phyloP scores from a whole-genome alignment of 169 alveolate species.

The Theileria parva region DNA sequence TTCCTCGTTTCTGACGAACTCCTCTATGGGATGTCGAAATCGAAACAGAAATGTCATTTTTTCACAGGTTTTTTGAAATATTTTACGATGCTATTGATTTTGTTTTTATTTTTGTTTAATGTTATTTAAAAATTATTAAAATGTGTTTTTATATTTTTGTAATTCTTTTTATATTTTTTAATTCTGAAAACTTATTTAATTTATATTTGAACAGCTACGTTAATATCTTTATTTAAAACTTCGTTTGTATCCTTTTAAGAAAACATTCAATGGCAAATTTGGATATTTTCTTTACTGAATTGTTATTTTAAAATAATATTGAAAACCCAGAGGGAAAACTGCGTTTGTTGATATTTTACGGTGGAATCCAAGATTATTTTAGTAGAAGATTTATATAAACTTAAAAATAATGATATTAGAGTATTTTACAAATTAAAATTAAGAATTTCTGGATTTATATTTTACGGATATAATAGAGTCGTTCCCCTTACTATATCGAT shows the following conservation, averaged over 20 bases:
- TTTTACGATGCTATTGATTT: neutral
- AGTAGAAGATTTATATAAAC: no score
- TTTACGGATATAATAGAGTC: no score
- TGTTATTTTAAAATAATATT: neutral
- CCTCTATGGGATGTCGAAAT: conserved; percentile 11
- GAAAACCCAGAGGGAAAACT: neutral
- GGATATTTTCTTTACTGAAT: neutral
- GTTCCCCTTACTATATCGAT: no score
- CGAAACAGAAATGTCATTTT: neutral
- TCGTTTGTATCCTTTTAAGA: no score
- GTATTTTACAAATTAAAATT: no score
- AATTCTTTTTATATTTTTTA: neutral
- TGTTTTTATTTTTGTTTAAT: neutral
- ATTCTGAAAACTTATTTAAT: neutral
- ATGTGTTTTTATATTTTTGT: neutral
- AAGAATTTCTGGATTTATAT: no score
- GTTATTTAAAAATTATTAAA: neutral
- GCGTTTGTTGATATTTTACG: neutral
- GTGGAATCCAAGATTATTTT: no score
- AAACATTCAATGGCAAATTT: neutral
- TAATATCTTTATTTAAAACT: neutral
- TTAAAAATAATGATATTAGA: no score
- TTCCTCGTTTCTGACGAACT: neutral
- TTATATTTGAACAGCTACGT: neutral
- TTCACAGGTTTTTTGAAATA: neutral